A percentile compares a stretch with the other conserved stretches of the same genome.
Evolutionary conservation across 768 basidiomycete species (phyloP).

Genomic region (Pleurotus ostreatus): DNA sequence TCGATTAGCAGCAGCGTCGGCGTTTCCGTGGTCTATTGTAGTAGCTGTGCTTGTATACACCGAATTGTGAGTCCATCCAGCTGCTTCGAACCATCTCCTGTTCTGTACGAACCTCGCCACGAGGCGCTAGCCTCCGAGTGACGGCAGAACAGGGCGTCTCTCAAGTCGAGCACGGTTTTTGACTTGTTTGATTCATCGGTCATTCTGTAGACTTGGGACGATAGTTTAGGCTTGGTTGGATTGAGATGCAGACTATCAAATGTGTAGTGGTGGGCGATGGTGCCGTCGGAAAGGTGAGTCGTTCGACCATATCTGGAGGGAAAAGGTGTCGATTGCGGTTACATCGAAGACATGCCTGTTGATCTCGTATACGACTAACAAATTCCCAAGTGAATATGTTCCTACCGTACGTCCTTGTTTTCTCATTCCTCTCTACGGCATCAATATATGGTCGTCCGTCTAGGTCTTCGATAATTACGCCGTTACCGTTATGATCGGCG

Average conservation of each 20-base stretch:
- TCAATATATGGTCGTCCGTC: conserved; percentile 12
- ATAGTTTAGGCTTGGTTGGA: conserved; percentile 11
- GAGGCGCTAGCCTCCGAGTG: conserved; percentile 24
- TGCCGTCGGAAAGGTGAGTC: conserved; percentile 93
- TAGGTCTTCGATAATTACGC: conserved; percentile 98
- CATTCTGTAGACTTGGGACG: conserved; percentile 1
- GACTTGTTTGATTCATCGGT: conserved; percentile 11
- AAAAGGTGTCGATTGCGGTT: conserved; percentile 2
- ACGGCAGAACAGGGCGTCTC: background rate
- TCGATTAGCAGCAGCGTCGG: conserved; percentile 1
- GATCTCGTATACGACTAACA: conserved; percentile 97
- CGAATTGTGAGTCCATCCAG: background rate
- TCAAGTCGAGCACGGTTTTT: background rate
- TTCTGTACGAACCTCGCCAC: conserved; percentile 26
- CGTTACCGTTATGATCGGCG: conserved; percentile 99
- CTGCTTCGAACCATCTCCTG: background rate
- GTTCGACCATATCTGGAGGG: conserved; percentile 2
- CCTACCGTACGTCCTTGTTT: conserved; percentile 72
- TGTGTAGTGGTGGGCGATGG: conserved; percentile 97
- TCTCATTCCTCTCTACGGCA: conserved; percentile 17
- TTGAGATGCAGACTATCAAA: conserved; percentile 92
- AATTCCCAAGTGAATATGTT: conserved; percentile 98
- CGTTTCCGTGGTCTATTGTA: conserved; percentile 4
- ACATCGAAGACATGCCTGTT: conserved; percentile 80
- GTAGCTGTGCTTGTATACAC: conserved; percentile 7